These are phyloP conservation scores for Aspergillus quadricinctus DNA, from an alignment of 2,329 filamentous ascomycete genomes.

Conservation along the genomic window DNA sequence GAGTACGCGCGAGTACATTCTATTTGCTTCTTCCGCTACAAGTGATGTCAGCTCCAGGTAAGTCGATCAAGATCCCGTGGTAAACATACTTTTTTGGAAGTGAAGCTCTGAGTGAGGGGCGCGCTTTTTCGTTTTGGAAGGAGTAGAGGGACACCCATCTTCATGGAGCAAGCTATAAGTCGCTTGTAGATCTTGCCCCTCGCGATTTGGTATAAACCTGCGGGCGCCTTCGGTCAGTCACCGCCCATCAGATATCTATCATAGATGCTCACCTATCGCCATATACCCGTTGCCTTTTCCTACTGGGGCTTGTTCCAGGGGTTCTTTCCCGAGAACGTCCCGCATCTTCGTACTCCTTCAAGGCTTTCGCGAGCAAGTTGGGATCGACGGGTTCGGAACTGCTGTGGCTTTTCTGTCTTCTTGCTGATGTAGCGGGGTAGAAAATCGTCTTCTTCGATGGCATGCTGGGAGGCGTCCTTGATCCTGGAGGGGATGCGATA, in stretches of 20 bases:
- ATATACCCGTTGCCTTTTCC: slow-evolving; percentile 65
- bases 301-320: slow-evolving; percentile 61
- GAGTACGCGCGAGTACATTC: not conserved
- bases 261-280: slow-evolving; percentile 52
- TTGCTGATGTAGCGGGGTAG: slow-evolving; percentile 27
- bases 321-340: slow-evolving; percentile 58
- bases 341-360: slow-evolving; percentile 59
- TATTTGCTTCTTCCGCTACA: slow-evolving; percentile 49
- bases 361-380: slow-evolving; percentile 55
- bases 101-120: slow-evolving; percentile 85
- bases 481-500: slow-evolving; percentile 50
- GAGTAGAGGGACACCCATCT: slow-evolving; percentile 86
- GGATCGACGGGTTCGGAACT: slow-evolving; percentile 55
- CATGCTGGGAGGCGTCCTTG: slow-evolving; percentile 57
- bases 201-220: slow-evolving; percentile 92
- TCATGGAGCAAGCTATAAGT: slow-evolving; percentile 91
- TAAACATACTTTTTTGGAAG: slow-evolving; percentile 77
- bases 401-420: slow-evolving; percentile 23
- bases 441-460: slow-evolving; percentile 43
- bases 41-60: slow-evolving; percentile 10
- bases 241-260: not conserved
- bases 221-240: slow-evolving; percentile 11
- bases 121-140: slow-evolving; percentile 78
- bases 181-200: slow-evolving; percentile 87
- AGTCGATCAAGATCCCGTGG: slow-evolving; percentile 4